Percentiles rank a stretch among this genome's conserved stretches.
Conservation (phyloP, 345 rosid genomes). For the Eucalyptus grandis region DNA sequence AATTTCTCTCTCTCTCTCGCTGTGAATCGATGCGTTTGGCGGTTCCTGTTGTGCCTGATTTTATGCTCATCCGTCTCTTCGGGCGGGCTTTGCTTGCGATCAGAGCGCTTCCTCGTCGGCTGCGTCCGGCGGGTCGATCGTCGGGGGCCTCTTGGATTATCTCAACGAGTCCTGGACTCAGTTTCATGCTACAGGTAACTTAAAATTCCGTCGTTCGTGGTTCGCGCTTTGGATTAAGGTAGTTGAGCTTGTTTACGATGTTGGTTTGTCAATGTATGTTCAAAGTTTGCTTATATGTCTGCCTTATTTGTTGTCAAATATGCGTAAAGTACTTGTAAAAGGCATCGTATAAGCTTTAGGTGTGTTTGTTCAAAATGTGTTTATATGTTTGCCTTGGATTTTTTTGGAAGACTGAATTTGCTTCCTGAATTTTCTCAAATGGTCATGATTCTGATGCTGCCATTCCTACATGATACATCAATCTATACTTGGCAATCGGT, state of each 20-base stretch:
- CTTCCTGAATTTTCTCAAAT: background rate
- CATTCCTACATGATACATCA: background rate
- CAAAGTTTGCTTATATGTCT: background rate
- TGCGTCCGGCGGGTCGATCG: slow-evolving; percentile 16
- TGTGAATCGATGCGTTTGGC: background rate
- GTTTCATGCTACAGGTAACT: slow-evolving; percentile 78
- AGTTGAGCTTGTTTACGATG: background rate
- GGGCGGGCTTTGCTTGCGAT: background rate
- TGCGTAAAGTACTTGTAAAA: background rate
- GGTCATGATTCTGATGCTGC: background rate
- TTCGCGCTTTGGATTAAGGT: background rate
- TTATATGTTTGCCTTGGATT: background rate
- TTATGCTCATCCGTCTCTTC: background rate
- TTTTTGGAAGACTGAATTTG: background rate
- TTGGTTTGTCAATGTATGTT: background rate
- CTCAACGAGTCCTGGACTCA: slow-evolving; percentile 96
- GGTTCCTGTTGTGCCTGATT: background rate
- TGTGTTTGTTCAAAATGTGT: background rate
- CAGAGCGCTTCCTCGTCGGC: background rate
- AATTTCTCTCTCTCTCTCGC: background rate
- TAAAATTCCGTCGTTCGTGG: background rate
- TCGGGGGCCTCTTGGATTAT: slow-evolving; percentile 23
- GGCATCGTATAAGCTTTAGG: background rate
- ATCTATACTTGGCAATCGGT: background rate
- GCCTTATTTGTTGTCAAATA: background rate